phyloP scores from a whole-genome alignment of 441 rosid genomes.

The Hura crepitans region DNA sequence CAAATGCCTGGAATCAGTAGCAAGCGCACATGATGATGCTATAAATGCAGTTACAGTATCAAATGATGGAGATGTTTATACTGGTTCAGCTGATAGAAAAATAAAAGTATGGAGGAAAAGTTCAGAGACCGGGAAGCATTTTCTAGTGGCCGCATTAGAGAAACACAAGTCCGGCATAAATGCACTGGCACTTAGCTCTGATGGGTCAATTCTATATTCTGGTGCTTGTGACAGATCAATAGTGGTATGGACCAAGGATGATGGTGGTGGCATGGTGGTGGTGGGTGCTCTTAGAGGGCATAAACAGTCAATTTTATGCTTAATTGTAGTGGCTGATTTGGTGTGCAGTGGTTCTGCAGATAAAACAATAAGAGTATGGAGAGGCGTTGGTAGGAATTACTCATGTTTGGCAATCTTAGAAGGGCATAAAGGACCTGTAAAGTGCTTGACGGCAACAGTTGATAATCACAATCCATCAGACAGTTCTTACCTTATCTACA shows the following conservation, averaged over 20 bases:
- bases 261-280: slow-evolving; percentile 38
- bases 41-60: slow-evolving; percentile 68
- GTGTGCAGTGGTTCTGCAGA: slow-evolving; percentile 87
- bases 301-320: slow-evolving; percentile 61
- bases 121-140: slow-evolving; percentile 48
- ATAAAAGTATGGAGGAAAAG: slow-evolving; percentile 73
- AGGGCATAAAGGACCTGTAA: slow-evolving; percentile 84
- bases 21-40: slow-evolving; percentile 81
- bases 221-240: slow-evolving; percentile 71
- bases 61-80: slow-evolving; percentile 57
- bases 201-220: slow-evolving; percentile 52
- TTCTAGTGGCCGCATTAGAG: slow-evolving; percentile 45
- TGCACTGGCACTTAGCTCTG: slow-evolving; percentile 57
- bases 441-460: slow-evolving; percentile 65
- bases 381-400: slow-evolving; percentile 34
- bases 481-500: slow-evolving; percentile 49
- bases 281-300: slow-evolving; percentile 67
- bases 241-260: slow-evolving; percentile 57
- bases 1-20: slow-evolving; percentile 72
- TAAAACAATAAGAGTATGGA: slow-evolving; percentile 70
- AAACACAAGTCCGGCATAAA: slow-evolving; percentile 78
- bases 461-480: slow-evolving; percentile 34
- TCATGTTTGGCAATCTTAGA: slow-evolving; percentile 60
- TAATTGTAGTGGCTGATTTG: slow-evolving; percentile 50
- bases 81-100: slow-evolving; percentile 79